phyloP scores from a whole-genome alignment of 768 basidiomycete species.

The Mycena vitilis region DNA sequence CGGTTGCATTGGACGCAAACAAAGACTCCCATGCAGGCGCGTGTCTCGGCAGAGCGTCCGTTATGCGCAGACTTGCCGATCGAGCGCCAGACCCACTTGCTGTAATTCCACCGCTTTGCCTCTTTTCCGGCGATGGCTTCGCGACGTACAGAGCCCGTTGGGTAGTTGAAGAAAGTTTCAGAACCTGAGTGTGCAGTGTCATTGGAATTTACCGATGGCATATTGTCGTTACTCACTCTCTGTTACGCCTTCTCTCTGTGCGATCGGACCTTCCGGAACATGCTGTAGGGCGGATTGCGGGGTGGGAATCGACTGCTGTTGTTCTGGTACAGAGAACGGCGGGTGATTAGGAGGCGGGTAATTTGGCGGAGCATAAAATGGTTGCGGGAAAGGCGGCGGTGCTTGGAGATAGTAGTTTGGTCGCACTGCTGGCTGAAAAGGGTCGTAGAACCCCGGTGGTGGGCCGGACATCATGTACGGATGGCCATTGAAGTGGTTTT shows the following conservation, averaged over 20 bases:
- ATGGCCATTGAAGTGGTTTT: neutral
- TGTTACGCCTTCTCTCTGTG: neutral
- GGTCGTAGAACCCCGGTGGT: neutral
- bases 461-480: neutral
- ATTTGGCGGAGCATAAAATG: neutral
- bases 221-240: neutral
- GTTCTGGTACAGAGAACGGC: neutral
- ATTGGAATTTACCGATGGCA: neutral
- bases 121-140: neutral
- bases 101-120: neutral
- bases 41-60: neutral
- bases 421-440: neutral
- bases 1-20: neutral
- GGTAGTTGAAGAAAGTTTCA: neutral
- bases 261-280: neutral
- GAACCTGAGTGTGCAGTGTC: neutral
- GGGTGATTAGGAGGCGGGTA: conserved; percentile 1
- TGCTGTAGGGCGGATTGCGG: neutral
- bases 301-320: neutral
- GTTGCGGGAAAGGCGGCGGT: neutral
- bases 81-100: neutral
- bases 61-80: neutral
- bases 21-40: neutral
- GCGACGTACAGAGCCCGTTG: neutral
- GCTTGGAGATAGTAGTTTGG: neutral